Evolutionary conservation across 1,284 basidiomycete genomes (phyloP).

Genomic region (Macrocybe sp.): DNA sequence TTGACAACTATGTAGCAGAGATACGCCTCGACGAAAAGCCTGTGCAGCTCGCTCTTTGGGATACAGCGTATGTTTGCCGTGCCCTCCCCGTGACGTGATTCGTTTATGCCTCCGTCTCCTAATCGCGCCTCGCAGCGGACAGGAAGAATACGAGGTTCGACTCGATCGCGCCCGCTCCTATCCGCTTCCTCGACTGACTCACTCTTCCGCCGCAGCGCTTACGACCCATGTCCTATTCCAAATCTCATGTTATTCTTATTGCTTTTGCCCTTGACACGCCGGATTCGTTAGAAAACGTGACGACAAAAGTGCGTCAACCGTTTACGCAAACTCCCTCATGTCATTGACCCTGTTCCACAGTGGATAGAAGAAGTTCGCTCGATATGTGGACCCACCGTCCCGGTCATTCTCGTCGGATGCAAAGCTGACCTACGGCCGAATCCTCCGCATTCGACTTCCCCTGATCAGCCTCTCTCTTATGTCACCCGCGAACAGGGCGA

Average conservation of each 20-base stretch:
- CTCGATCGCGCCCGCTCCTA: conserved; percentile 5
- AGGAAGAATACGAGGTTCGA: conserved; percentile 89
- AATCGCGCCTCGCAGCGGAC: conserved; percentile 50
- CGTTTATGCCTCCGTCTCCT: conserved; percentile 12
- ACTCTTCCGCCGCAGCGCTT: conserved; percentile 53
- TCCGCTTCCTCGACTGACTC: conserved; percentile 9
- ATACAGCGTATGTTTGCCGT: conserved; percentile 78
- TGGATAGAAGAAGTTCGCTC: conserved; percentile 97
- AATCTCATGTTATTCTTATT: conserved; percentile 98
- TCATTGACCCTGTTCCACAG: conserved; percentile 32
- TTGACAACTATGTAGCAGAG: conserved; percentile 98
- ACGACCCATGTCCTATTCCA: conserved; percentile 94
- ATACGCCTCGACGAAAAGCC: conserved; percentile 96
- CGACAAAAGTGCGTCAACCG: conserved; percentile 65
- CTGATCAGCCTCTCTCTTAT: conserved; percentile 41
- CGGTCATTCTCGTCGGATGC: conserved; percentile 83
- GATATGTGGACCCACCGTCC: conserved; percentile 83
- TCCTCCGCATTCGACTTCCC: conserved; percentile 30
- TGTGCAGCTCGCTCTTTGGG: conserved; percentile 94
- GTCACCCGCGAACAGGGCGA: conserved; percentile 75
- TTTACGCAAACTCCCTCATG: conserved; percentile 11
- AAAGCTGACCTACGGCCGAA: conserved; percentile 78
- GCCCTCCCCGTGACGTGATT: conserved; percentile 8
- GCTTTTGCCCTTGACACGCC: conserved; percentile 96
- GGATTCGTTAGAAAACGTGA: conserved; percentile 94